A percentile compares a stretch with the other conserved stretches of the same genome.
Evolutionary conservation across 2,329 filamentous ascomycete species (phyloP).

Genomic region (Cadophora malorum): DNA sequence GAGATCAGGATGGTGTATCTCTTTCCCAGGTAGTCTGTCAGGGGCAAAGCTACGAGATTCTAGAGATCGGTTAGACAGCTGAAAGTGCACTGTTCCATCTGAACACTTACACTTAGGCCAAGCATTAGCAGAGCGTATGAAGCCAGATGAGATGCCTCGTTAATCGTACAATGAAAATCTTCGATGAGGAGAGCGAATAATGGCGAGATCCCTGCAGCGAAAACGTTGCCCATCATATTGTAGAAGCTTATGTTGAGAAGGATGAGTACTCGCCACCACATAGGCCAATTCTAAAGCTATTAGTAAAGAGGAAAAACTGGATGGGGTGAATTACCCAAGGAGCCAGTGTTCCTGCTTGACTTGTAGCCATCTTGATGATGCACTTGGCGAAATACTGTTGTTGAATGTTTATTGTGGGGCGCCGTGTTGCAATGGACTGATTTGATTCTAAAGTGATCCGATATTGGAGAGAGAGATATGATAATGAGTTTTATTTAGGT

Average conservation of each 20-base stretch:
- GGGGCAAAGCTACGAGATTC: constrained; percentile 27
- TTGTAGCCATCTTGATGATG: too few species aligned
- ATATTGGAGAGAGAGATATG: too few species aligned
- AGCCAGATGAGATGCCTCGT: constrained; percentile 31
- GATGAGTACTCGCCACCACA: constrained; percentile 33
- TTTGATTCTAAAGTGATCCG: too few species aligned
- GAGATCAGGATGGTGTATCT: constrained; percentile 37
- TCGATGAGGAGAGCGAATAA: constrained; percentile 32
- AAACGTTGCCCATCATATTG: constrained; percentile 35
- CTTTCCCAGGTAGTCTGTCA: constrained; percentile 33
- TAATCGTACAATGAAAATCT: constrained; percentile 29
- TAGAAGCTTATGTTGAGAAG: constrained; percentile 37
- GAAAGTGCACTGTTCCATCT: too few species aligned
- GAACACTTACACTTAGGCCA: constrained; percentile 10
- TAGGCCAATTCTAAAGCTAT: constrained; percentile 30
- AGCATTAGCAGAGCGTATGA: constrained; percentile 33
- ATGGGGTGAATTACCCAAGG: background rate
- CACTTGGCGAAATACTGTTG: too few species aligned
- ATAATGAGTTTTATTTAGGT: too few species aligned
- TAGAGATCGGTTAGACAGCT: background rate
- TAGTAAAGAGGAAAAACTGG: background rate
- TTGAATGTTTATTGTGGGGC: too few species aligned
- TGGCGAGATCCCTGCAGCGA: constrained; percentile 32
- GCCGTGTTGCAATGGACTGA: too few species aligned
- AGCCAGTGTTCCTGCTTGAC: background rate